These are phyloP conservation scores for Apiotrichum laibachii DNA, from an alignment of 1,284 basidiomycete genomes.

Conservation along the genomic window DNA sequence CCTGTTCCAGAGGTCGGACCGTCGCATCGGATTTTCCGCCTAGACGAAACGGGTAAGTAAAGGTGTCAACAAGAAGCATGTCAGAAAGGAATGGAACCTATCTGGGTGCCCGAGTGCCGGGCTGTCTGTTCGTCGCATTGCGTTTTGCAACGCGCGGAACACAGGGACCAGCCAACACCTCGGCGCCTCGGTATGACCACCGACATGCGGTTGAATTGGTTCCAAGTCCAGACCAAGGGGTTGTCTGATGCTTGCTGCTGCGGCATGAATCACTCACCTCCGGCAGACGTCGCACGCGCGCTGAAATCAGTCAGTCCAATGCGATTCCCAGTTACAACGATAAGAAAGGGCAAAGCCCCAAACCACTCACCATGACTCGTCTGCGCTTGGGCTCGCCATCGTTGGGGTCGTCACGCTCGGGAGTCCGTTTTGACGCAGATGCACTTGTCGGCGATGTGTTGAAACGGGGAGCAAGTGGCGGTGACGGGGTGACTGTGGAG, in stretches of 20 bases:
- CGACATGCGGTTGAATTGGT: too few relatives aligned
- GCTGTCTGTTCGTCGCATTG: too few relatives aligned
- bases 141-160: too few relatives aligned
- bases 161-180: too few relatives aligned
- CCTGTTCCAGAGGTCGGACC: constrained; percentile 29
- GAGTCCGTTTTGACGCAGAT: neutral
- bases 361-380: neutral
- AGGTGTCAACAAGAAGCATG: neutral
- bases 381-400: constrained; percentile 8
- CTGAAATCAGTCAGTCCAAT: constrained; percentile 14
- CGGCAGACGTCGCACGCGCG: constrained; percentile 48
- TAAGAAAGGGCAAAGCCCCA: too few relatives aligned
- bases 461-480: neutral
- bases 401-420: neutral
- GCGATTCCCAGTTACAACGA: too few relatives aligned
- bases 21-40: constrained; percentile 50
- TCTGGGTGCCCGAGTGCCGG: too few relatives aligned
- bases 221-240: too few relatives aligned
- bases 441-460: neutral
- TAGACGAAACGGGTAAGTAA: neutral
- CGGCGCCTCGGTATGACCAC: too few relatives aligned
- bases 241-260: too few relatives aligned
- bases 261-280: constrained; percentile 17
- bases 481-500: neutral
- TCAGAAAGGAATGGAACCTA: neutral